Evolutionary conservation across 352 stramenopile genomes (phyloP).

Genomic region (Phytophthora syringae): DNA sequence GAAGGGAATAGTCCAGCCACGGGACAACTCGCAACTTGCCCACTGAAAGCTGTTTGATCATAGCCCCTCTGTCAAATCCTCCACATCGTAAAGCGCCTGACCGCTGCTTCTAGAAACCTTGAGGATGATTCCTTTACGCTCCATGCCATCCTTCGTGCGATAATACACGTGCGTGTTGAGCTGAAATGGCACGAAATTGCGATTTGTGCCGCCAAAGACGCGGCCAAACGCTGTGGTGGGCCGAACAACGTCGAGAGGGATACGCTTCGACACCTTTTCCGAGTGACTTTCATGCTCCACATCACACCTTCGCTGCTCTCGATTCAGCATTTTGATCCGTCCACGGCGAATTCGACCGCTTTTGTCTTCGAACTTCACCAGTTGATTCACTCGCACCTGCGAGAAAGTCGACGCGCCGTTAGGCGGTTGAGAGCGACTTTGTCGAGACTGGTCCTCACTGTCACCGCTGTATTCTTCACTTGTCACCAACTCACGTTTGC

Average conservation of each 20-base stretch:
- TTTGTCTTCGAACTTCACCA: constrained; percentile 64
- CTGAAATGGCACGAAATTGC: constrained; percentile 31
- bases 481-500: constrained; percentile 36
- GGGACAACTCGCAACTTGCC: constrained; percentile 53
- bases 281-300: constrained; percentile 68
- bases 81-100: constrained; percentile 52
- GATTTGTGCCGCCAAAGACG: constrained; percentile 38
- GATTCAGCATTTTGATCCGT: constrained; percentile 49
- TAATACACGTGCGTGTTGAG: constrained; percentile 67
- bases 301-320: constrained; percentile 55
- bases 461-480: constrained; percentile 43
- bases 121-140: constrained; percentile 63
- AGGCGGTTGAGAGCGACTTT: constrained; percentile 11
- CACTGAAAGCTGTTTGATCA: constrained; percentile 48
- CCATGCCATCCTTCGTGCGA: constrained; percentile 47
- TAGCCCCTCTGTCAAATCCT: constrained; percentile 57
- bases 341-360: constrained; percentile 51
- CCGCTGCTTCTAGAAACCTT: constrained; percentile 49
- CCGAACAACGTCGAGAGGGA: constrained; percentile 40
- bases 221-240: constrained; percentile 40
- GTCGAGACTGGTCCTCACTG: background rate
- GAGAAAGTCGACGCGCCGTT: constrained; percentile 25
- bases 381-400: constrained; percentile 47
- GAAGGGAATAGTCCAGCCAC: constrained; percentile 57
- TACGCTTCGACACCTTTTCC: constrained; percentile 54